Evolutionary conservation across 2,329 filamentous ascomycete species (phyloP), one percentile per base, ranked within the genome.

Genomic region (Didymella exigua): DNA sequence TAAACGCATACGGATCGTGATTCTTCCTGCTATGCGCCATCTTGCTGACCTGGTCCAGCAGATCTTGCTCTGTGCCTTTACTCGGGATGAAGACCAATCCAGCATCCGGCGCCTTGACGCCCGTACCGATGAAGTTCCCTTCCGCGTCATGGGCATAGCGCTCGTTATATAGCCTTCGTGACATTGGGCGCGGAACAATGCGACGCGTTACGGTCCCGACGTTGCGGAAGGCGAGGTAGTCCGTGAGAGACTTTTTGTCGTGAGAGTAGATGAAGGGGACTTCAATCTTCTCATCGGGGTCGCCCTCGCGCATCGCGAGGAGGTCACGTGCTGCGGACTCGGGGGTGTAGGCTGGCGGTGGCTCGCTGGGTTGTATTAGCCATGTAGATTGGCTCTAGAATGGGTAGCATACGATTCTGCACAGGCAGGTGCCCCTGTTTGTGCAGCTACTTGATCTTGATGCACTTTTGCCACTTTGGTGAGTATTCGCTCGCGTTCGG

Each of bases 121-220:
- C 58, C 1, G 67, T 70, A 2, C 69, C 67, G 26, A 71, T 42
- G 33, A 69, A 71, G 18, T 72, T 68, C 0, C 67, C 69, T 7
- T 69, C 50, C 0, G 56, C 55, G 45, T 72, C 65, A 33, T 67
- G 68, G 5, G 67, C 67, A 53, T 71, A 73, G 49, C 62, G 62
- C 54, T 67, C 66, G 18, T 62, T 48, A 49, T 70, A 72, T 26
- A 64, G 57, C 13, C 59, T 52, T 23, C 70, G 62, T 14, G 58
- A 61, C 69, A 72, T 71, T 37, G 64, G 66, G 2, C 68, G 58
- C 29, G 63, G 57, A 21, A 66, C 56, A 4, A 71, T 65, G 2
- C 61, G 60, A n/a, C 65, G 62, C 5, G 61, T 53, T 0, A 67
- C 58, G 21, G 45, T 57, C 10, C 58, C 58, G 2, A 56, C 47